phyloP scores from a whole-genome alignment of 176 grass and related monocot species.

The Aegilops umbellulata region DNA sequence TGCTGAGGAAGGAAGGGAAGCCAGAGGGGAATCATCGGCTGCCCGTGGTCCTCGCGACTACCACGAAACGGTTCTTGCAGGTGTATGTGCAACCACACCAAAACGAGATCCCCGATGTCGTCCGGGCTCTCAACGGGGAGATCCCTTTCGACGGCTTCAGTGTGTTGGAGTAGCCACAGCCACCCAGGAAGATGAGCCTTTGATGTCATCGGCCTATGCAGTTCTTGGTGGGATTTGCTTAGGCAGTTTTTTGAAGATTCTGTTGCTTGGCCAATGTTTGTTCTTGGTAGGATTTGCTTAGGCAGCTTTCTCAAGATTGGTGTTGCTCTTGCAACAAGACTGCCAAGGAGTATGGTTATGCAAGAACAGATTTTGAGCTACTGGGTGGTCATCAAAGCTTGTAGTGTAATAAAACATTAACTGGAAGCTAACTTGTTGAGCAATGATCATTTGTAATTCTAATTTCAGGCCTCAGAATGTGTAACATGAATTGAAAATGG shows the following conservation, averaged over 20 bases:
- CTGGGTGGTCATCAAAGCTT: background rate
- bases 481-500: background rate
- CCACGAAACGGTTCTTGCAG: background rate
- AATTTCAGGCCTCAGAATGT: background rate
- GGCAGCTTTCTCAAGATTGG: background rate
- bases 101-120: background rate
- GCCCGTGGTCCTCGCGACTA: background rate
- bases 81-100: background rate
- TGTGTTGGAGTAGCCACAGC: background rate
- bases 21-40: background rate
- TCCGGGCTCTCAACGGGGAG: conserved; percentile 21
- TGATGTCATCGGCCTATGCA: background rate
- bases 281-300: background rate
- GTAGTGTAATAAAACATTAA: background rate
- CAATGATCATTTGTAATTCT: background rate
- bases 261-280: background rate
- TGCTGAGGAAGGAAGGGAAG: conserved; percentile 32
- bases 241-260: background rate
- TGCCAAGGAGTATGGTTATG: background rate
- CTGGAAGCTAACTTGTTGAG: background rate
- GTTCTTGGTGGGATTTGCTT: background rate
- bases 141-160: conserved; percentile 30
- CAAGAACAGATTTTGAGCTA: background rate
- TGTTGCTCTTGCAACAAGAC: background rate
- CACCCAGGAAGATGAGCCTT: background rate